Percentiles rank a stretch among this genome's conserved stretches.
phyloP scores from a whole-genome alignment of 257 asterid species.

The Przewalskia tangutica region DNA sequence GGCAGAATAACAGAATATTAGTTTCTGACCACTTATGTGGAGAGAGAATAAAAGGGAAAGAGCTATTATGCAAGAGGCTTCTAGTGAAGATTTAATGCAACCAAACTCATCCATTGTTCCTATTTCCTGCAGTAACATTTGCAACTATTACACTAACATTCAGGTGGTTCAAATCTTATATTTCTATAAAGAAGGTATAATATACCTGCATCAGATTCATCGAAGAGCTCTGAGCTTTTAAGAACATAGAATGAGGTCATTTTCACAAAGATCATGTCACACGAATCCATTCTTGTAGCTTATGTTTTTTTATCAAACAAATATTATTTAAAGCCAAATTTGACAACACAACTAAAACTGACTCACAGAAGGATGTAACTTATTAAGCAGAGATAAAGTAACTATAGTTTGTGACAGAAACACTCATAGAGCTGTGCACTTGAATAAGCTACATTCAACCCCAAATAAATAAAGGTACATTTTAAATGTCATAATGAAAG shows the following conservation, averaged over 20 bases:
- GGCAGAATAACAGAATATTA: too few species aligned
- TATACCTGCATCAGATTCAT: conserved; percentile 39
- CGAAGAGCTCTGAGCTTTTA: conserved; percentile 85
- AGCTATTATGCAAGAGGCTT: neutral
- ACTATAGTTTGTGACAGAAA: too few species aligned
- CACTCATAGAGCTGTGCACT: too few species aligned
- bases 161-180: neutral
- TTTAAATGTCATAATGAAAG: too few species aligned
- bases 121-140: neutral
- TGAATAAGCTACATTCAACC: too few species aligned
- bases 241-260: conserved; percentile 78
- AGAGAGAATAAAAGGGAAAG: too few species aligned
- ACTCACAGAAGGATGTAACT: too few species aligned
- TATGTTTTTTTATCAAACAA: conserved; percentile 27
- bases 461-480: too few species aligned
- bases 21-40: too few species aligned
- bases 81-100: neutral
- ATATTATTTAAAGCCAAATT: neutral
- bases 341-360: neutral
- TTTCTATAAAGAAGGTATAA: neutral
- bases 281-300: conserved; percentile 82
- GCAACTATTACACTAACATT: neutral
- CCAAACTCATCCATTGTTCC: neutral
- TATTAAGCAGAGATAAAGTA: too few species aligned
- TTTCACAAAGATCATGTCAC: conserved; percentile 93